Base-by-base conservation (phyloP, 2,329 filamentous ascomycete genomes). In the Curvularia sp. region DNA sequence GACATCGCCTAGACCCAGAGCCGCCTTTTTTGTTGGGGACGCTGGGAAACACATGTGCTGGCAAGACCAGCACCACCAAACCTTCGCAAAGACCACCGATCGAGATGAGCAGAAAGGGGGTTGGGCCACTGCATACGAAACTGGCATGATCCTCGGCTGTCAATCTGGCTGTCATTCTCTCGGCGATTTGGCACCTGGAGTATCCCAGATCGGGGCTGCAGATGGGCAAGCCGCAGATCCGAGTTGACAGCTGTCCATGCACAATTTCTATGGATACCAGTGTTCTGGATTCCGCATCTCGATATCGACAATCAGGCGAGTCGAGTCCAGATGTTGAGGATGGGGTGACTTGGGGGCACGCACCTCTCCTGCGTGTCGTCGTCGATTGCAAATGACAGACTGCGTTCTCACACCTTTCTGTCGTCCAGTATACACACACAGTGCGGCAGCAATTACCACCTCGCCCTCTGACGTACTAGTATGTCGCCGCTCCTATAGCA, bases 201-300 rank as follows among this genome's bases (percentile, higher is more conserved):
- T 46, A 28, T 31, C 48, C 42, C 31, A 26, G 58, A 43, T 20
- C 26, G 39, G 20, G 8, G n/a, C 18, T 22, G 44, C 46, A 35
- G 44, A 49, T 58, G 33, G 38, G 39, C 47, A 44, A 44, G 46
- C 49, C 33, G 44, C 51, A 13, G 33, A 49, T 31, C 22, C 26
- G n/a, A 15, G 20, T 33, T 53, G 59, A 55, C 53, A 53, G 53
- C 26, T 58, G 55, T 49, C 50, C 47, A 53, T 54, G 50, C 55
- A 18, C 41, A 49, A 52, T 56, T 46, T 46, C 42, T 42, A 52
- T 56, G 54, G 54, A 41, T 33, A 35, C 41, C 41, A 35, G 41
- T 56, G 54, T 58, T 58, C 55, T 58, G 51, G 55, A 58, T 44
- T 53, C 50, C 9, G 42, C 8, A 54, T 54, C 44, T 38, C 44